Evolutionary conservation across 768 basidiomycete species (phyloP).

Genomic region (Astraeus odoratus): DNA sequence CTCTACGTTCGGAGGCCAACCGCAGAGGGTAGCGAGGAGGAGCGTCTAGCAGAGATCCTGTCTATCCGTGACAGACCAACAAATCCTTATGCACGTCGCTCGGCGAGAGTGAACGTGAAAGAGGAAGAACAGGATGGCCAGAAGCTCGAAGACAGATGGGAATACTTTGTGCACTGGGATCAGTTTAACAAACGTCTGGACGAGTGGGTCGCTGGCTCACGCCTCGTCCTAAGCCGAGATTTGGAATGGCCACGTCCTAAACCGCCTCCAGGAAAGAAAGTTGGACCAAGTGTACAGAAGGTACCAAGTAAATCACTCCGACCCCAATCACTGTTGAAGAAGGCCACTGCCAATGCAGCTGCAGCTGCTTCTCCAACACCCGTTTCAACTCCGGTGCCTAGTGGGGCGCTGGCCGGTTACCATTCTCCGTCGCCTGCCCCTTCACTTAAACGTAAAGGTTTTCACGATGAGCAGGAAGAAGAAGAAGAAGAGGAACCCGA

Average conservation of each 20-base stretch:
- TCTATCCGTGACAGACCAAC: slow-evolving; percentile 86
- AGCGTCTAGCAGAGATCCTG: slow-evolving; percentile 91
- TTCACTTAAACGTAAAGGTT: slow-evolving; percentile 61
- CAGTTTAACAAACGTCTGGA: slow-evolving; percentile 99
- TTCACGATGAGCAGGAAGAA: slow-evolving; percentile 55
- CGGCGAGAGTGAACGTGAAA: slow-evolving; percentile 31
- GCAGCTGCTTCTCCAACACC: slow-evolving; percentile 58
- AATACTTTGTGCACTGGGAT: slow-evolving; percentile 98
- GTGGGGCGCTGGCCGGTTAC: slow-evolving; percentile 25
- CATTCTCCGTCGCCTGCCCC: slow-evolving; percentile 55
- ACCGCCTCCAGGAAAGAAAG: slow-evolving; percentile 50
- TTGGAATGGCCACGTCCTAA: slow-evolving; percentile 97
- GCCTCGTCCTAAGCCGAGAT: slow-evolving; percentile 77
- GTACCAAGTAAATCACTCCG: slow-evolving; percentile 60
- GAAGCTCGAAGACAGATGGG: slow-evolving; percentile 71
- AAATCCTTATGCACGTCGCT: slow-evolving; percentile 48
- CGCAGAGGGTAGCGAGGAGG: slow-evolving; percentile 69
- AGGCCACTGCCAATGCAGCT: slow-evolving; percentile 61
- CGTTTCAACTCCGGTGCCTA: slow-evolving; percentile 38
- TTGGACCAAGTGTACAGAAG: slow-evolving; percentile 37
- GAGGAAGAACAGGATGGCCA: slow-evolving; percentile 42
- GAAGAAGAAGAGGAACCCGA: slow-evolving; percentile 45
- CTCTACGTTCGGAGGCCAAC: slow-evolving; percentile 83
- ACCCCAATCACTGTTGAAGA: slow-evolving; percentile 53
- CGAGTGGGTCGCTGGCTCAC: slow-evolving; percentile 90